Percentiles rank a stretch among this genome's conserved stretches.
phyloP scores from a whole-genome alignment of 1,284 basidiomycete genomes.

The Rhodotorula mucilaginosa region DNA sequence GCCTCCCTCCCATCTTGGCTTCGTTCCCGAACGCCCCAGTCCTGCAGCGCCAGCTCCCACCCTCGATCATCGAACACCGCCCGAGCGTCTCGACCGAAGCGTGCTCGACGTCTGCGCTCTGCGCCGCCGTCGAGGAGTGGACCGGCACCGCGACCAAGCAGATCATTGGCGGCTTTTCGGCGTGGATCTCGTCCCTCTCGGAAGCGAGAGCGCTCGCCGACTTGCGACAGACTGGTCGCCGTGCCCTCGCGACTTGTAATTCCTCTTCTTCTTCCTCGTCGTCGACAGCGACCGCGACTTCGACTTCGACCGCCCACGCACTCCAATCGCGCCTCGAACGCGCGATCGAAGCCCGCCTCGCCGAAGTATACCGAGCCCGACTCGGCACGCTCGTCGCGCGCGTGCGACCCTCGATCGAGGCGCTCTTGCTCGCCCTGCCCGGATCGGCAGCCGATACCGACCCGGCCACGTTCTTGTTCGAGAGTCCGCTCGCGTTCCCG shows the following conservation, averaged over 20 bases:
- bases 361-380: constrained; percentile 20
- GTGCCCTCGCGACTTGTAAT: not conserved
- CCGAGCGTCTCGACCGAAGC: constrained; percentile 11
- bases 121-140: constrained; percentile 11
- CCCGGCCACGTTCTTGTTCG: constrained; percentile 34
- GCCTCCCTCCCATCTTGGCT: constrained; percentile 29
- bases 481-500: constrained; percentile 35
- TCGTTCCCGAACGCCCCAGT: constrained; percentile 39
- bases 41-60: constrained; percentile 39
- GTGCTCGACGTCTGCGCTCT: not conserved
- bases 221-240: constrained; percentile 12
- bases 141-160: not conserved
- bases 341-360: constrained; percentile 26
- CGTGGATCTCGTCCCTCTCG: constrained; percentile 26
- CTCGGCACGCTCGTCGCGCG: constrained; percentile 13
- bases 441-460: constrained; percentile 13
- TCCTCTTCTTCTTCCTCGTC: not conserved
- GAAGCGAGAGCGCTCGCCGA: constrained; percentile 19
- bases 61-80: constrained; percentile 33
- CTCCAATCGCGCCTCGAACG: constrained; percentile 16
- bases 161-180: constrained; percentile 16
- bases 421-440: constrained; percentile 23
- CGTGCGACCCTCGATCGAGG: constrained; percentile 16
- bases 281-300: not conserved
- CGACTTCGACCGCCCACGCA: not conserved